Base-by-base conservation (phyloP, 495 filamentous ascomycete genomes). In the Xylaria curta region DNA sequence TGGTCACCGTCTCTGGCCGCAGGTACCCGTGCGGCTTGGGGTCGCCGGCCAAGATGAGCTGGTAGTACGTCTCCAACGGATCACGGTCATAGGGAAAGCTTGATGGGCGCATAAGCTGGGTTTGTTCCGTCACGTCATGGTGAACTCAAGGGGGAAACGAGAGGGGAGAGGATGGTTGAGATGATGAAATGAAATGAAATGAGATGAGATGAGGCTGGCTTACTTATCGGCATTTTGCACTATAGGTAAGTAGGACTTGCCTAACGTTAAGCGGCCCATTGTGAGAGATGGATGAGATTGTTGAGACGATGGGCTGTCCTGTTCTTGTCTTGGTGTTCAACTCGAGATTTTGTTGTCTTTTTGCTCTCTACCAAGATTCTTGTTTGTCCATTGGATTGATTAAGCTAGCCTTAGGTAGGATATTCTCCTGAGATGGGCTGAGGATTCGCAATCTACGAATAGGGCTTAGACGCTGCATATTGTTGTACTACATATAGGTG, bases 11-110 rank as follows among this genome's bases (percentile, higher is more conserved):
- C 60, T 75, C 74, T 3, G 78, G 79, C 21, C 82, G 79, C 42
- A 86, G 73, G 66, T 82, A 83, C 47, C 85, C 85, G 69, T 86
- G 85, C 36, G 76, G 76, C 42, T 78, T 76, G 12, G 75, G 60
- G 51, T 84, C 81, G 61, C 76, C 68, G 56, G 78, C 75, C 2
- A 84, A 69, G 26, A 78, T 71, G 21, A 84, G 75, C 36, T 73
- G 74, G 64, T 82, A 84, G 31, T 81, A 77, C 51, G 21, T 64
- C 38, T 76, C 74, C 4, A 53, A 13, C 4, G 66, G 66, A n/a
- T 71, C 56, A 26, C 67, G 69, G 42, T 78, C 76, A 47, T 79
- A 79, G 17, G 75, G 74, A 24, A 79, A 78, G 60, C 77, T 79
- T 65, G 44, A 28, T 12, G 8, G 47, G 42, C 40, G 42, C 19